Percentiles rank a stretch among this genome's conserved stretches.
These are phyloP conservation scores for Gnetum montanum DNA, from an alignment of 75 land plant species.

Conservation along the genomic window DNA sequence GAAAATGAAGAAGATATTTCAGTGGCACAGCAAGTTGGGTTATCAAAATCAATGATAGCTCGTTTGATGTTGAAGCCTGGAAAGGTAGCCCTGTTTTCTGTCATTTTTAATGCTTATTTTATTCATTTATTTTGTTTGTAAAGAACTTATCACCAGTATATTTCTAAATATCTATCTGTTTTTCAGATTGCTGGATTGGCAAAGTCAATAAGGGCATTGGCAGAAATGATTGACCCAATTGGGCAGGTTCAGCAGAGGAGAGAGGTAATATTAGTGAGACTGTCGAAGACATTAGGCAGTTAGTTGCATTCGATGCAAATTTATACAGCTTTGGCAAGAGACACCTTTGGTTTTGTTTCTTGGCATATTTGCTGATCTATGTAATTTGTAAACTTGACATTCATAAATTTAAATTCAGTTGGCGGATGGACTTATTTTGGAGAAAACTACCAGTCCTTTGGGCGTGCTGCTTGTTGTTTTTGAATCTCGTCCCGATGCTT, in stretches of 20 bases:
- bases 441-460: conserved; percentile 76
- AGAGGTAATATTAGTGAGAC: conserved; percentile 58
- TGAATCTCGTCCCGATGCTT: conserved; percentile 97
- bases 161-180: background rate
- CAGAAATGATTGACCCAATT: conserved; percentile 94
- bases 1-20: conserved; percentile 83
- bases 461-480: conserved; percentile 92
- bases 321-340: too few relatives aligned
- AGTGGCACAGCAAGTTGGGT: conserved; percentile 59
- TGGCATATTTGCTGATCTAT: too few relatives aligned
- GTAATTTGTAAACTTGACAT: too few relatives aligned
- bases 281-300: too few relatives aligned
- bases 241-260: conserved; percentile 61
- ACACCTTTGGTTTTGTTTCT: too few relatives aligned
- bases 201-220: conserved; percentile 75
- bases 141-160: background rate
- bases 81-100: conserved; percentile 40
- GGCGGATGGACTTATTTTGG: conserved; percentile 76
- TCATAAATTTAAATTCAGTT: conserved; percentile 53
- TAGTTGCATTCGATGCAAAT: too few relatives aligned
- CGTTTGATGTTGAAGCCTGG: conserved; percentile 75
- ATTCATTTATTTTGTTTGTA: background rate
- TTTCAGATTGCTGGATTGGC: conserved; percentile 60
- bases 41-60: conserved; percentile 58
- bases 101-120: background rate